Evolutionary conservation across 768 basidiomycete species (phyloP).

Genomic region (Kwoniella sp.): DNA sequence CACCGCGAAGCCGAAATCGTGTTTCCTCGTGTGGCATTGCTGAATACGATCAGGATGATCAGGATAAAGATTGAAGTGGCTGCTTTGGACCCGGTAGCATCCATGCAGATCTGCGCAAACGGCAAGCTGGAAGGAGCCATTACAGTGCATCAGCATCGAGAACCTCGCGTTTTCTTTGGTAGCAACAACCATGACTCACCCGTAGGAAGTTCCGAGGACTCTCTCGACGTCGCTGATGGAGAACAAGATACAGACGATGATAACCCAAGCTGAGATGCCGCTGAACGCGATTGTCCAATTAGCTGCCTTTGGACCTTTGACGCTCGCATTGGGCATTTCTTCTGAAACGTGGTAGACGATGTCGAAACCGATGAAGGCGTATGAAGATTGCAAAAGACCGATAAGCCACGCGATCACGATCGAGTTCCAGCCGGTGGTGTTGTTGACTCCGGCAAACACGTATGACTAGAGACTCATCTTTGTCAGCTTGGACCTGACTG

Average conservation of each 20-base stretch:
- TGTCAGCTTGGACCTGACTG: background rate
- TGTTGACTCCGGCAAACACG: constrained; percentile 32
- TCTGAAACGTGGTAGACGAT: constrained; percentile 37
- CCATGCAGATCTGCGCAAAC: constrained; percentile 31
- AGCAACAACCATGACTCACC: constrained; percentile 5
- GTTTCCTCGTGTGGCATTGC: constrained; percentile 27
- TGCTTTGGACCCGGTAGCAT: constrained; percentile 28
- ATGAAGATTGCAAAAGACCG: constrained; percentile 30
- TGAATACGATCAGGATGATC: constrained; percentile 23
- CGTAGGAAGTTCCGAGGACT: constrained; percentile 24
- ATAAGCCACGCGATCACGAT: constrained; percentile 36
- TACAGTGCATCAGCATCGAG: background rate
- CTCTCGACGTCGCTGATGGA: constrained; percentile 29
- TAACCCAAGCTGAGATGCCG: constrained; percentile 28
- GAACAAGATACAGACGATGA: constrained; percentile 37
- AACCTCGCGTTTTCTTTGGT: too few relatives aligned
- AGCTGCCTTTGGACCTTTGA: constrained; percentile 29
- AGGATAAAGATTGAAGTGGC: constrained; percentile 31
- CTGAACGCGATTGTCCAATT: constrained; percentile 31
- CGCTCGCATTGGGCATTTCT: constrained; percentile 33
- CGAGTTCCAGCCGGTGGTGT: constrained; percentile 41
- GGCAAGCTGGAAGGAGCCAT: constrained; percentile 21
- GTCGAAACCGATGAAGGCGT: constrained; percentile 39
- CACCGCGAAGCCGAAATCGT: constrained; percentile 17
- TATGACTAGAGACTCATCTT: constrained; percentile 20